Evolutionary conservation across 192 early-diverging fungal species (phyloP), one percentile per base, ranked within the genome.

Genomic region (Coemansia sp.): DNA sequence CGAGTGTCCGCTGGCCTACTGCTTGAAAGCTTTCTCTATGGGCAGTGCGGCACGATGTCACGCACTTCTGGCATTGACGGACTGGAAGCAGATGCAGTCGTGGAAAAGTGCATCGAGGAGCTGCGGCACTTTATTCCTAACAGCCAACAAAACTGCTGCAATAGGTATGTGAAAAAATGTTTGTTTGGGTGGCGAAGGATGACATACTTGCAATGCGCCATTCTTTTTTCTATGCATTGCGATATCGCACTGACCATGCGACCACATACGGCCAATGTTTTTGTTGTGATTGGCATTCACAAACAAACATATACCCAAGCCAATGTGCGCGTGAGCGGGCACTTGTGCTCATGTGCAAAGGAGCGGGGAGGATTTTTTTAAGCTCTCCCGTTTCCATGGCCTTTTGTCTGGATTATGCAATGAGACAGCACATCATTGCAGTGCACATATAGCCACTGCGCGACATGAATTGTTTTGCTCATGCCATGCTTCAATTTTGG

Each of bases 1-100:
- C 86, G 97, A 61, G 83, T 82, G 4, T 80, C 80, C 42, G 95
- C 96, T 5, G 94, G 96, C 0, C 65, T 63, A 13, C 80, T 90
- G 11, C 73, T 99, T 44, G 73, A 80, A 65, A 41, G 54, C 10
- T 33, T 84, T 43, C 67, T 87, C 24, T 72, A 72, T 38, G 47
- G 55, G 33, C 77, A 74, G 52, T 38, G 61, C 16, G 24, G 1
- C 7, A 13, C 18, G 7, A n/a, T 36, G 12, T 61, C 34, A 5
- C 31, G 3, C 9, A 8, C 61, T 0, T 10, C 22, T 42, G 62
- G 36, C 27, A 18, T 40, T 8, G 67, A 43, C 27, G 60, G 7
- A 34, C 33, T 12, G 34, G 46, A 60, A 43, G 54, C 13, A 29
- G 55, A 67, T 42, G 44, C 42, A n/a, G 62, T n/a, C 13, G 47